Evolutionary conservation across 441 rosid species (phyloP).

Genomic region (Bruguiera hainesii): DNA sequence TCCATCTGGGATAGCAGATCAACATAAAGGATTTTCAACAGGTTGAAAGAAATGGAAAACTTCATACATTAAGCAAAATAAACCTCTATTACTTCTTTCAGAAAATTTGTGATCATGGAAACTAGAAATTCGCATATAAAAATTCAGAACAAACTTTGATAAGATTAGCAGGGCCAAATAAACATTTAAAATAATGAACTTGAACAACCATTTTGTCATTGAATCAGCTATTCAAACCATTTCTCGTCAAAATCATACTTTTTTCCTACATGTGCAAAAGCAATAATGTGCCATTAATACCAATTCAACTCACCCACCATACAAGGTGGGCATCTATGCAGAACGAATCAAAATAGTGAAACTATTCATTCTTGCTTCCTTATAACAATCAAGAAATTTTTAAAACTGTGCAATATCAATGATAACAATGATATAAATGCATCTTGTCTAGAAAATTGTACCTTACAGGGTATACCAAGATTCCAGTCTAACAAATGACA

Average conservation of each 20-base stretch:
- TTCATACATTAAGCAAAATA: background rate
- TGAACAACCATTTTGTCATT: background rate
- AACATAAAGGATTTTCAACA: background rate
- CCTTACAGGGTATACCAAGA: too few relatives aligned
- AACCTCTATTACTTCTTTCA: background rate
- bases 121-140: background rate
- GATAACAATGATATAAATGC: too few relatives aligned
- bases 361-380: too few relatives aligned
- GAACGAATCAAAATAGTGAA: too few relatives aligned
- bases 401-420: too few relatives aligned
- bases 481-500: background rate
- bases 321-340: too few relatives aligned
- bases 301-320: too few relatives aligned
- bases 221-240: background rate
- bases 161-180: background rate
- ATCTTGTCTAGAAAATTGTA: too few relatives aligned
- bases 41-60: background rate
- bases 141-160: background rate
- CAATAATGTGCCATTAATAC: background rate
- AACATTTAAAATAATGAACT: background rate
- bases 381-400: too few relatives aligned
- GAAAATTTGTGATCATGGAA: background rate
- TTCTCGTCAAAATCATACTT: background rate
- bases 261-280: background rate
- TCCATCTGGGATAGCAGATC: background rate